Base-by-base conservation (phyloP, 129 eudicot species). In the Rutidosis leptorrhynchoides region DNA sequence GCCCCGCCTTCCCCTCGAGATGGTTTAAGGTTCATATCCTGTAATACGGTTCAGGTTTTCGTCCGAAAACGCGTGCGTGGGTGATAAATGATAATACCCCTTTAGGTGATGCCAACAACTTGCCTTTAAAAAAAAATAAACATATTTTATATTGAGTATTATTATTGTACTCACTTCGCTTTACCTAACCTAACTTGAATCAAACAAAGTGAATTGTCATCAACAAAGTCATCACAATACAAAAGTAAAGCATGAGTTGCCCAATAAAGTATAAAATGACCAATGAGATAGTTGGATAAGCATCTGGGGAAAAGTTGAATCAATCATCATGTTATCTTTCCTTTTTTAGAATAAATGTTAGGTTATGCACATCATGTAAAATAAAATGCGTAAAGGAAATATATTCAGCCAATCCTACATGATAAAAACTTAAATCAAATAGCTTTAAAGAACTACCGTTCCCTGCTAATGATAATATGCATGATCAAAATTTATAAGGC, bases 181-280 rank as follows among this genome's bases (percentile, higher is more conserved):
- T 4, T n/a, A 48, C 55, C 21, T n/a, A 48, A 48, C 55, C 21
- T n/a, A 48, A 48, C 22, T 48, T 48, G 10, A 48, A 48, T 48
- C 23, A 5, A 5, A 48, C 23, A 48, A n/a, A 16, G 22, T 37
- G 45, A 37, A 11, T 37, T 37, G 45, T 37, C 16, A 37, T 37
- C 45, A 37, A 37, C 16, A 37, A 37, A 37, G 12, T 37, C 16
- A 40, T 40, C 46, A 12, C 46, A 40, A 11, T 12, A 40, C n/a
- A 40, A 40, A 40, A 40, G 46, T 40, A 40, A 40, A 40, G n/a
- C 46, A 40, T 40, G 16, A 40, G n/a, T 12, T 40, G 12, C 46
- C 46, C 46, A 5, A 61, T 51, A 26, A 64, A 60, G 80, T 61
- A 35, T 74, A 75, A 75, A 68, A 51, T 33, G 74, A 68, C 64